Percentiles rank a stretch among this genome's conserved stretches.
phyloP scores from a whole-genome alignment of 352 stramenopile species.

The Saprolegnia diclina region DNA sequence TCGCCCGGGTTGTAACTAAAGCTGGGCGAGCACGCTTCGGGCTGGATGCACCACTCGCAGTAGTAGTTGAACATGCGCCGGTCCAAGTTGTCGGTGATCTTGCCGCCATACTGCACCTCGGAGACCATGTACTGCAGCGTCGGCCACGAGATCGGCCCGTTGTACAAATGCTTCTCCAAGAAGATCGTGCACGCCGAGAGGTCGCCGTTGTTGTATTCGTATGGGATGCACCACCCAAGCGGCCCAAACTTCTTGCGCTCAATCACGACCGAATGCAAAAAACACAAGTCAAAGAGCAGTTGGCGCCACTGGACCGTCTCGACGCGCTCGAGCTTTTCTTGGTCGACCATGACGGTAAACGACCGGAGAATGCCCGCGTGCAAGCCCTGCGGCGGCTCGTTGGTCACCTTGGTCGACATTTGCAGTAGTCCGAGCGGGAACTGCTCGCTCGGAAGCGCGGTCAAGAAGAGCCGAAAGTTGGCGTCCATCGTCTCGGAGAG shows the following conservation, averaged over 20 bases:
- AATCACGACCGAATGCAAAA: slow-evolving; percentile 97
- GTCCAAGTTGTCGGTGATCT: slow-evolving; percentile 99
- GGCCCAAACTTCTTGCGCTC: slow-evolving; percentile 98
- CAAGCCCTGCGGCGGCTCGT: slow-evolving; percentile 94
- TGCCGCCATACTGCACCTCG: slow-evolving; percentile 98
- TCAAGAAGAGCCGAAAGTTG: slow-evolving; percentile 97
- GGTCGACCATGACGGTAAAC: slow-evolving; percentile 98
- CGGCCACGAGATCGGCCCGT: slow-evolving; percentile 96
- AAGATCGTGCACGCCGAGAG: slow-evolving; percentile 97
- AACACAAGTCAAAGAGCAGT: slow-evolving; percentile 96
- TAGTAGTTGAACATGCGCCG: slow-evolving; percentile 97
- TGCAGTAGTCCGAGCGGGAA: slow-evolving; percentile 97
- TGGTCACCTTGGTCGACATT: slow-evolving; percentile 99
- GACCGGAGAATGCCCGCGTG: slow-evolving; percentile 92
- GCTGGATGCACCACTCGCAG: slow-evolving; percentile 94
- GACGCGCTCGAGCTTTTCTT: slow-evolving; percentile 96
- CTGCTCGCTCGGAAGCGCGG: slow-evolving; percentile 92
- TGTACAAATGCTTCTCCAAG: slow-evolving; percentile 98
- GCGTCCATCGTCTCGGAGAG: slow-evolving; percentile 93
- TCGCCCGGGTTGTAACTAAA: slow-evolving; percentile 95
- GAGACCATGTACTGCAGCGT: slow-evolving; percentile 99
- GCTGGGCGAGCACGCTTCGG: slow-evolving; percentile 61
- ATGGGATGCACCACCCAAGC: slow-evolving; percentile 97
- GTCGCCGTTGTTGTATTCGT: slow-evolving; percentile 99
- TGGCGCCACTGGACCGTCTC: slow-evolving; percentile 96